Evolutionary conservation across 192 early-diverging fungal genomes (phyloP).

Genomic region (Neocallimastix lanati): DNA sequence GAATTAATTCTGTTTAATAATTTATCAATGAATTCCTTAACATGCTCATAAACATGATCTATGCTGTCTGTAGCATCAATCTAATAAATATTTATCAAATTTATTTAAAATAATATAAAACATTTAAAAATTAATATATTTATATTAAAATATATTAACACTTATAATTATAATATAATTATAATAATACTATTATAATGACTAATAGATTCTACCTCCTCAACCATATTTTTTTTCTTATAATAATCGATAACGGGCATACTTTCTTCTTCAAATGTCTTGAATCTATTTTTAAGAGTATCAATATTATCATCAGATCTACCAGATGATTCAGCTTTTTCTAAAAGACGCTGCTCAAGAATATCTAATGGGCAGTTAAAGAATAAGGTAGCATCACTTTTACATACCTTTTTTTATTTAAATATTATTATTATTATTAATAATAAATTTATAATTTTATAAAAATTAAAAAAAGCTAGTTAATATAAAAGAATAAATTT

Average conservation of each 20-base stretch:
- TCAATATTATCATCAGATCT: slow-evolving; percentile 35
- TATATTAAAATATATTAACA: too few species aligned
- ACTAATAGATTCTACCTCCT: slow-evolving; percentile 8
- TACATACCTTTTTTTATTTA: slow-evolving; percentile 9
- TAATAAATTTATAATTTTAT: too few species aligned
- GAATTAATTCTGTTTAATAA: not conserved
- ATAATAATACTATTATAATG: too few species aligned
- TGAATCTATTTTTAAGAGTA: slow-evolving; percentile 26
- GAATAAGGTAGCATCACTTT: slow-evolving; percentile 22
- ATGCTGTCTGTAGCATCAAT: not conserved
- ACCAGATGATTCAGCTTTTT: slow-evolving; percentile 28
- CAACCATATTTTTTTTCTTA: slow-evolving; percentile 7
- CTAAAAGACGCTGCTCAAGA: slow-evolving; percentile 27
- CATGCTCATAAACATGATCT: not conserved
- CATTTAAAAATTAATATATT: not conserved
- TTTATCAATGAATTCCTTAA: not conserved
- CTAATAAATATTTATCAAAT: not conserved
- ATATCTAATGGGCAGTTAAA: slow-evolving; percentile 28
- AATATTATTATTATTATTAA: not conserved
- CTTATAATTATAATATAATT: too few species aligned
- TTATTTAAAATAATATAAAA: too few species aligned
- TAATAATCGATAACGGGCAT: slow-evolving; percentile 27
- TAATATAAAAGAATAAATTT: not conserved
- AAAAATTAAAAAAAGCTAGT: not conserved
- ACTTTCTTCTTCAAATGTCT: slow-evolving; percentile 21